Base-by-base conservation (phyloP, 768 basidiomycete genomes). In the Cantharellus anzutake region DNA sequence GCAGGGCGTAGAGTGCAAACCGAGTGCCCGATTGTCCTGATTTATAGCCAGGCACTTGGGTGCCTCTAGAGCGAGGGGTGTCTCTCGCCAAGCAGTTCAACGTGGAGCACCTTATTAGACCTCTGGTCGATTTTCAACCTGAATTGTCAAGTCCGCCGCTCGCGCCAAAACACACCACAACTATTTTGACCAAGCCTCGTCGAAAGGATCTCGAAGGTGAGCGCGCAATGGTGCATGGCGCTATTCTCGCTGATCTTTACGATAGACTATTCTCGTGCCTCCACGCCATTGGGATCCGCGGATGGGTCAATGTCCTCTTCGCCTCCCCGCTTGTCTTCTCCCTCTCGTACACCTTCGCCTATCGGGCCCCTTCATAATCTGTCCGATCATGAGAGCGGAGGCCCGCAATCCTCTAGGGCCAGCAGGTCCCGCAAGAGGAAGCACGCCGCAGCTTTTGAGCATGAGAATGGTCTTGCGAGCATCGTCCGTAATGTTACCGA, bases 81-180 rank as follows among this genome's bases (percentile, higher is more conserved):
- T 73, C 73, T 37, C 76, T 99, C 38, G 86, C 91, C 35, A 87
- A 80, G 66, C 92, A 97, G 69, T 98, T 97, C 71, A 87, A 90
- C 63, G 92, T 93, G 66, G 91, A 96, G 66, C 68, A 74, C 29
- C 75, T 86, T 16, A 76, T 99, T 20, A 83, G 87, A 41, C 91
- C 96, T 38, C 90, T 99, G 63, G 87, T 98, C 62, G 92, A 98
- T 69, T 97, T 93, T 67, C 80, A 84, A 60, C 87, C 93, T 2
- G 83, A 84, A 3, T 81, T 84, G 68, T 64, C 69, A 35, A 94
- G 91, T 64, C 90, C 90, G 0, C 96, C 96, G 29, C 80, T 89
- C 42, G 96, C 96, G 20, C 96, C 96, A 16, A 98, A 98, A 71
- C 96, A 99, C 71, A 74, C 92, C 41, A 90, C 90, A 16, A 82